Evolutionary conservation across 768 basidiomycete genomes (phyloP).

Genomic region (Auriscalpium vulgare): DNA sequence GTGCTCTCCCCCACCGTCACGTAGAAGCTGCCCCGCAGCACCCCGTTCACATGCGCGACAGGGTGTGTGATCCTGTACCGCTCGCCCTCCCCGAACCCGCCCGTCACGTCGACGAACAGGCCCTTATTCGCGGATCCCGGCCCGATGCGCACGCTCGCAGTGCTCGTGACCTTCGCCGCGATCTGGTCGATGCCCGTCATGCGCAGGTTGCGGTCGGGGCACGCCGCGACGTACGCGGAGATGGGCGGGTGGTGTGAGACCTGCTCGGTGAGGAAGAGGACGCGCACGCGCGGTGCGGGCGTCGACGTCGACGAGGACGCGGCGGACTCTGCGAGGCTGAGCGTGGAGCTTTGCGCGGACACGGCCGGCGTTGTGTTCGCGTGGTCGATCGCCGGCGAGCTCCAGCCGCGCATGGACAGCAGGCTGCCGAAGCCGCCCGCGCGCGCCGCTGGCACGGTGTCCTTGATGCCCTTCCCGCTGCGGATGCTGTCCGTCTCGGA

Average conservation of each 20-base stretch:
- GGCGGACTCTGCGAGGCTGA: constrained; percentile 38
- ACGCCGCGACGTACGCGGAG: constrained; percentile 73
- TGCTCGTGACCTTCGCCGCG: constrained; percentile 84
- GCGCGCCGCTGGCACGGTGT: constrained; percentile 41
- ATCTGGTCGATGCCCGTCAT: constrained; percentile 88
- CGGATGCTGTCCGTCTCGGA: constrained; percentile 41
- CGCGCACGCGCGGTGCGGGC: constrained; percentile 41
- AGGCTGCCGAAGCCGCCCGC: constrained; percentile 53
- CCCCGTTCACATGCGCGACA: constrained; percentile 82
- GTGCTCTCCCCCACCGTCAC: constrained; percentile 77
- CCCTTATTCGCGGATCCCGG: constrained; percentile 87
- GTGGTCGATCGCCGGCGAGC: constrained; percentile 42
- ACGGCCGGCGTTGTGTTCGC: constrained; percentile 49
- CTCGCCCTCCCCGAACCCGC: constrained; percentile 71
- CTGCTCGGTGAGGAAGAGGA: constrained; percentile 85
- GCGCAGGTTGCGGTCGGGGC: constrained; percentile 66
- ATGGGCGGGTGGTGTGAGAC: constrained; percentile 97
- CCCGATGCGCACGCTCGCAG: constrained; percentile 61
- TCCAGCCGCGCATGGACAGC: constrained; percentile 33
- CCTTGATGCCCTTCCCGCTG: constrained; percentile 35
- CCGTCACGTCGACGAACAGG: constrained; percentile 72
- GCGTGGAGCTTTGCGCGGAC: constrained; percentile 51
- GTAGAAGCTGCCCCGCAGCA: constrained; percentile 87
- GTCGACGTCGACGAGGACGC: constrained; percentile 14
- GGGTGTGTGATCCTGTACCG: constrained; percentile 87